Evolutionary conservation across 495 filamentous ascomycete species (phyloP).

Genomic region (Penicillium dipodomyicola): DNA sequence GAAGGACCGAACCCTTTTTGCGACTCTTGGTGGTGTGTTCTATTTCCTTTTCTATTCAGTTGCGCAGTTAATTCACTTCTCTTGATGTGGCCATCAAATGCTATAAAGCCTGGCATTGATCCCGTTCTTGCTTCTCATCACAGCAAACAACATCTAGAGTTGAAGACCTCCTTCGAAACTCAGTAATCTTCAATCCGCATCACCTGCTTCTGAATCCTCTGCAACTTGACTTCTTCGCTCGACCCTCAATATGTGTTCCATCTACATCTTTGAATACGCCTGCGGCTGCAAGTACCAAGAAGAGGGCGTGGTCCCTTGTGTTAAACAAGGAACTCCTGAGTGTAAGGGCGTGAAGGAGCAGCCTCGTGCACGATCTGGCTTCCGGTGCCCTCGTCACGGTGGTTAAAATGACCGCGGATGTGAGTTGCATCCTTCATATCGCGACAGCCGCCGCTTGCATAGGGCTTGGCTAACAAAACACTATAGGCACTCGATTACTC

Average conservation of each 20-base stretch:
- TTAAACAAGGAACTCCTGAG: constrained; percentile 31
- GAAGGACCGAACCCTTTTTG: constrained; percentile 7
- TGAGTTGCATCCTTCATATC: neutral
- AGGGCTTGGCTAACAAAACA: constrained; percentile 1
- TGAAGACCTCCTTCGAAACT: neutral
- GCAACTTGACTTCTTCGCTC: neutral
- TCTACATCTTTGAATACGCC: constrained; percentile 45
- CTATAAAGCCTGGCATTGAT: constrained; percentile 24
- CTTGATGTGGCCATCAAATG: neutral
- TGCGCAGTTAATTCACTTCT: constrained; percentile 18
- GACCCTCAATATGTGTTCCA: constrained; percentile 15
- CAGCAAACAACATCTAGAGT: constrained; percentile 1
- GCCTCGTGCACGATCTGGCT: constrained; percentile 34
- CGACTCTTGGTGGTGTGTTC: constrained; percentile 1
- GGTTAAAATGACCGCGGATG: constrained; percentile 19
- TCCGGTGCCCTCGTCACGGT: constrained; percentile 40
- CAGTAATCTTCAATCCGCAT: neutral
- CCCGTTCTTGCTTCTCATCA: constrained; percentile 15
- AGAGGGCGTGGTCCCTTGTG: constrained; percentile 39
- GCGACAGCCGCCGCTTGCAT: neutral
- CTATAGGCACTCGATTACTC: neutral
- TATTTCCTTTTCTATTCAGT: constrained; percentile 5
- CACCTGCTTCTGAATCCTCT: neutral
- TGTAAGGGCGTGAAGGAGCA: constrained; percentile 41
- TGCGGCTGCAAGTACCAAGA: constrained; percentile 42